Evolutionary conservation across 345 rosid genomes (phyloP).

Genomic region (Citrus cavaleriei): DNA sequence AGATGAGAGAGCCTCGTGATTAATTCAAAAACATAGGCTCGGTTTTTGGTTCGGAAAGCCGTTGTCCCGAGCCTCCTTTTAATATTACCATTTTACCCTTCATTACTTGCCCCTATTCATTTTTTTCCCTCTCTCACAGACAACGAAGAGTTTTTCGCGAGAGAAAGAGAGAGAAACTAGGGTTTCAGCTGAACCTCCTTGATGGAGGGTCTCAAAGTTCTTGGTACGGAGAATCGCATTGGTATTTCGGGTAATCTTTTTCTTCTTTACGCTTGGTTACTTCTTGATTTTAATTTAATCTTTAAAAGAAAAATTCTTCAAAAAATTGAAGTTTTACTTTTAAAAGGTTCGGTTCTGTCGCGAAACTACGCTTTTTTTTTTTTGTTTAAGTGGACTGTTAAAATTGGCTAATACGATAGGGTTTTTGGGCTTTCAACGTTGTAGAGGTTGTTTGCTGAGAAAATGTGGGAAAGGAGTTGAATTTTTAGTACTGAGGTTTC

Average conservation of each 20-base stretch:
- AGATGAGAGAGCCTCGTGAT: no score
- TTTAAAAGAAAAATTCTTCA: background rate
- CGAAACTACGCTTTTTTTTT: background rate
- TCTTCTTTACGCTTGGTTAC: background rate
- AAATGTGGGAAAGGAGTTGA: background rate
- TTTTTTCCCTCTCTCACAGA: background rate
- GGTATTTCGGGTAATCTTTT: conserved; percentile 13
- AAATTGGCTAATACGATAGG: background rate
- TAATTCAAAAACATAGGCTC: background rate
- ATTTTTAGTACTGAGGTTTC: background rate
- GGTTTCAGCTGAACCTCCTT: conserved; percentile 1
- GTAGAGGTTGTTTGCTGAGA: background rate
- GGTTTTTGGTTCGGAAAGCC: conserved; percentile 10
- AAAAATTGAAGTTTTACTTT: background rate
- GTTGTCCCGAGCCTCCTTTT: background rate
- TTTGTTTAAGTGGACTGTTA: background rate
- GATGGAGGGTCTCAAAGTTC: conserved; percentile 16
- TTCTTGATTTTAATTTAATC: background rate
- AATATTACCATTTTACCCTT: conserved; percentile 9
- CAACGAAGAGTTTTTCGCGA: background rate
- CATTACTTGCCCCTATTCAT: background rate
- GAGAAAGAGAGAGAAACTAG: background rate
- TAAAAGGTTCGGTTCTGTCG: background rate
- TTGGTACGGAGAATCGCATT: background rate
- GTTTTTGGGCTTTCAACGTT: background rate